Percentiles rank a stretch among this genome's conserved stretches.
Conservation (phyloP, 768 basidiomycete species). For the Kwoniella botswanensis region DNA sequence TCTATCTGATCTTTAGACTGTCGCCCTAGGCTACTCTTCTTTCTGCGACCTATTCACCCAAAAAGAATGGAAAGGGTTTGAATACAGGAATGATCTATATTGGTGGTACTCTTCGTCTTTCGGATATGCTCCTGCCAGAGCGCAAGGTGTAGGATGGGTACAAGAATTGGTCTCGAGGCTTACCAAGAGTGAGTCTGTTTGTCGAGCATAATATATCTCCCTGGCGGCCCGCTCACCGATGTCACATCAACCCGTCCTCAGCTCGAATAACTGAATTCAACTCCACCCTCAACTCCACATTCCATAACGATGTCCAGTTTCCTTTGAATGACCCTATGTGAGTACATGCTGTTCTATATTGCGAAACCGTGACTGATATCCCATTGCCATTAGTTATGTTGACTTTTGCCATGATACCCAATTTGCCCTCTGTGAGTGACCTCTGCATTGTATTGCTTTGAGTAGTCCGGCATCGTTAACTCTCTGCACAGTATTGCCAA, state of each 20-base stretch:
- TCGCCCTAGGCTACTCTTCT: conserved; percentile 85
- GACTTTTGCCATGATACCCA: conserved; percentile 60
- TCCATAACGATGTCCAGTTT: conserved; percentile 65
- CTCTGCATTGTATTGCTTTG: background rate
- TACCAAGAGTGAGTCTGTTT: conserved; percentile 44
- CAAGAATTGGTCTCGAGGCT: conserved; percentile 55
- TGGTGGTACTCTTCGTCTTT: conserved; percentile 68
- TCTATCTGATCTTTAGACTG: conserved; percentile 63
- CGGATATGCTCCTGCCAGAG: conserved; percentile 77
- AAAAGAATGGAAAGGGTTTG: conserved; percentile 91
- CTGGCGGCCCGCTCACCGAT: no score
- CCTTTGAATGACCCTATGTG: conserved; percentile 51
- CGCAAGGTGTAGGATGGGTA: conserved; percentile 57
- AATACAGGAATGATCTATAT: conserved; percentile 66
- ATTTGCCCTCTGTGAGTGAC: conserved; percentile 37
- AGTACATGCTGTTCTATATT: conserved; percentile 17
- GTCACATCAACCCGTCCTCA: conserved; percentile 7
- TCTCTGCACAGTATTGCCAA: conserved; percentile 47
- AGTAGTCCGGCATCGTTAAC: background rate
- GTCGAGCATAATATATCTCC: background rate
- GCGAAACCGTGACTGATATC: background rate
- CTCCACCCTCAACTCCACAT: conserved; percentile 81
- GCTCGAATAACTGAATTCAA: conserved; percentile 62
- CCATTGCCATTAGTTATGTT: conserved; percentile 52
- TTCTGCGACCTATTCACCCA: conserved; percentile 90